Evolutionary conservation across 176 grass and related monocot genomes (phyloP).

Genomic region (Carex littledalei): DNA sequence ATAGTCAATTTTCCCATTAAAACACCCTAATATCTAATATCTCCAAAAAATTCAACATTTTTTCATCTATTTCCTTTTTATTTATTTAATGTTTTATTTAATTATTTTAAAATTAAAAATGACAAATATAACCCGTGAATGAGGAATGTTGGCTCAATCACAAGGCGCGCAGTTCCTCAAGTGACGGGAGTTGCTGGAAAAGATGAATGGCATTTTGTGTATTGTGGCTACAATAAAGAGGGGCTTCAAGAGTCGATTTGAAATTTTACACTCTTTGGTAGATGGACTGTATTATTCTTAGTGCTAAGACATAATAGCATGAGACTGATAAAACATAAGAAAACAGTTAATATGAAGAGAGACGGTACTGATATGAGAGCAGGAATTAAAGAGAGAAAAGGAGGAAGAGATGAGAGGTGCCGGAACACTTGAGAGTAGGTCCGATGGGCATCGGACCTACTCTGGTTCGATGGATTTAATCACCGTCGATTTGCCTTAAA

Average conservation of each 20-base stretch:
- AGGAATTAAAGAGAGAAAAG: conserved; percentile 57
- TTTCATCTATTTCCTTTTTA: too few species aligned
- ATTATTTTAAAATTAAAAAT: too few species aligned
- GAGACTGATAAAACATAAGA: neutral
- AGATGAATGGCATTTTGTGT: conserved; percentile 28
- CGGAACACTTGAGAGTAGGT: too few species aligned
- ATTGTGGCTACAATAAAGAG: neutral
- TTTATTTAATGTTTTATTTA: too few species aligned
- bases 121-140: too few species aligned
- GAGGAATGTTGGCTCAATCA: conserved; percentile 21
- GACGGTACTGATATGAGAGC: conserved; percentile 2
- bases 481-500: too few species aligned
- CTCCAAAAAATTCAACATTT: too few species aligned
- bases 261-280: neutral
- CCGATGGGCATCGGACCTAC: too few species aligned
- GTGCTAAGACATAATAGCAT: neutral
- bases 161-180: conserved; percentile 38
- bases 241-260: neutral
- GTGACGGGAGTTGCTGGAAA: conserved; percentile 52
- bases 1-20: too few species aligned
- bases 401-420: conserved; percentile 41
- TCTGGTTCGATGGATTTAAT: too few species aligned
- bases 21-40: too few species aligned
- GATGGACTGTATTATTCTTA: neutral
- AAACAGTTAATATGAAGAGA: neutral